Evolutionary conservation across 352 stramenopile genomes (phyloP).

Genomic region (Phytophthora meadii): DNA sequence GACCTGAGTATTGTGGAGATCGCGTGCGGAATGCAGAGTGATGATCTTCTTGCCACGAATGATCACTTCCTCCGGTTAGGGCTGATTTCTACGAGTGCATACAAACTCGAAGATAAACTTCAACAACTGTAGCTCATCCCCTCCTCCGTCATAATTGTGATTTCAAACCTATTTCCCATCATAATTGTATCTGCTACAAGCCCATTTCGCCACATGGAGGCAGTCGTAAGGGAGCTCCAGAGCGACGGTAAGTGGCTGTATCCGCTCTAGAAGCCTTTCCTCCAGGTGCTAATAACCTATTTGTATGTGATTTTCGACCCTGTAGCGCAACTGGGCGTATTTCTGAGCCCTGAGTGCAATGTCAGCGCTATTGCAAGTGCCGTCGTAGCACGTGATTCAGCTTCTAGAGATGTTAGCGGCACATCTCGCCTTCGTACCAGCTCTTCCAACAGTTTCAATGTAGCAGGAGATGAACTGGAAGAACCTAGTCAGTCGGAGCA

Average conservation of each 20-base stretch:
- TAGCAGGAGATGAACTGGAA: constrained; percentile 12
- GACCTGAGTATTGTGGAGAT: neutral
- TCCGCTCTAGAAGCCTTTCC: neutral
- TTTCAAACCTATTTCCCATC: constrained; percentile 19
- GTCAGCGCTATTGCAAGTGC: constrained; percentile 81
- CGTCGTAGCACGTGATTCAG: constrained; percentile 74
- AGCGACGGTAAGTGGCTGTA: constrained; percentile 60
- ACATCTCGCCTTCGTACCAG: constrained; percentile 21
- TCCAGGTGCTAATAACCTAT: constrained; percentile 9
- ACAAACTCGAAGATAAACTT: constrained; percentile 39
- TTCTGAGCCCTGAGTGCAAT: constrained; percentile 76
- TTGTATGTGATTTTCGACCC: neutral
- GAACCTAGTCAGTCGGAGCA: constrained; percentile 71
- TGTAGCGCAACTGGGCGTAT: constrained; percentile 77
- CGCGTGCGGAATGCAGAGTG: constrained; percentile 24
- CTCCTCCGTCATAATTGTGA: constrained; percentile 4
- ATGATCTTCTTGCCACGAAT: constrained; percentile 10
- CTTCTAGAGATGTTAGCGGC: constrained; percentile 35
- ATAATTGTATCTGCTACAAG: constrained; percentile 30
- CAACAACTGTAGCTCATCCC: constrained; percentile 24
- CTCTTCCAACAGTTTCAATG: constrained; percentile 23
- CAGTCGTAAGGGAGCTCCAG: constrained; percentile 71
- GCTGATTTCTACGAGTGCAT: constrained; percentile 26
- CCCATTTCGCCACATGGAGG: constrained; percentile 53
- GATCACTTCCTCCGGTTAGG: constrained; percentile 5